Conservation (phyloP, 1,284 basidiomycete species). For the Grifola frondosa region DNA sequence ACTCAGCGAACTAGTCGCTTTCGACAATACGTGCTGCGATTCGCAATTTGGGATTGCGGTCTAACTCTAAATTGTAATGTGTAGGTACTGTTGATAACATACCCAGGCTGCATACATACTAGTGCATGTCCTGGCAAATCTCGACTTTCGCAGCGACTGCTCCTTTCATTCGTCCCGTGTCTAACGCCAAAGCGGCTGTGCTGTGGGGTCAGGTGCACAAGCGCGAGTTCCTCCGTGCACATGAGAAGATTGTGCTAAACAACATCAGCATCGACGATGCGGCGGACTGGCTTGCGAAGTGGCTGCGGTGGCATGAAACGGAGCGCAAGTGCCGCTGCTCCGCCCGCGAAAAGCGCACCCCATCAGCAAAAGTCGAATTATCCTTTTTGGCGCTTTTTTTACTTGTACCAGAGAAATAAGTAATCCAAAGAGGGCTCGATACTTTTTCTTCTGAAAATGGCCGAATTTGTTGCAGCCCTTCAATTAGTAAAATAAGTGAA, state of each 20-base stretch:
- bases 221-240: constrained; percentile 35
- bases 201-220: constrained; percentile 28
- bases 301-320: constrained; percentile 23
- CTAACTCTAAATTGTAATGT: background rate
- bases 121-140: constrained; percentile 42
- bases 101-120: constrained; percentile 47
- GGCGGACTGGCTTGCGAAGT: constrained; percentile 34
- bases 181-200: constrained; percentile 33
- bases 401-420: too few species aligned
- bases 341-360: constrained; percentile 32
- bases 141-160: constrained; percentile 40
- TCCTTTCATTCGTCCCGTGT: constrained; percentile 44
- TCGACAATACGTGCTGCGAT: constrained; percentile 43
- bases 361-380: too few species aligned
- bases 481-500: too few species aligned
- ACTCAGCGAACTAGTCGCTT: constrained; percentile 50
- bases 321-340: constrained; percentile 26
- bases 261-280: constrained; percentile 50
- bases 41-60: background rate
- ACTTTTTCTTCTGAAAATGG: too few species aligned
- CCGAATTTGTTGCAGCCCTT: too few species aligned
- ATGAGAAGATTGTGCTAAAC: constrained; percentile 53
- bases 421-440: too few species aligned
- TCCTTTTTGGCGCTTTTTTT: too few species aligned
- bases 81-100: constrained; percentile 34